Evolutionary conservation across 148 eudicot genomes (phyloP).

Genomic region (Vaccinium vitisidaea): DNA sequence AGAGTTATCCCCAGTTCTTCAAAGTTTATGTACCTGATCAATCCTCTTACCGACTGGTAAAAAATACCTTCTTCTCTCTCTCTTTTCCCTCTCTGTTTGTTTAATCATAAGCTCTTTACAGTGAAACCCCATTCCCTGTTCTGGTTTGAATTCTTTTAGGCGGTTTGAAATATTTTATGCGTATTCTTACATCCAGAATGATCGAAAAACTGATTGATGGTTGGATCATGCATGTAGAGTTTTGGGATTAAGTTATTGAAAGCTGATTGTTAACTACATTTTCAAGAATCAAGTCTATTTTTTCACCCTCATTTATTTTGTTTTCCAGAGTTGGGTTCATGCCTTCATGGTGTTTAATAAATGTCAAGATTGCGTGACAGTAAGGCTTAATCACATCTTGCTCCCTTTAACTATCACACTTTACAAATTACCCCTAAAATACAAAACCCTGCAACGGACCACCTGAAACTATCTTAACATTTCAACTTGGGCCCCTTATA

Average conservation of each 20-base stretch:
- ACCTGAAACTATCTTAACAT: too few relatives aligned
- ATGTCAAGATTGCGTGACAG: too few relatives aligned
- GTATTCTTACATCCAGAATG: not conserved
- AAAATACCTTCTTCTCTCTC: not conserved
- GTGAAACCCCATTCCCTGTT: not conserved
- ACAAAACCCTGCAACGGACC: too few relatives aligned
- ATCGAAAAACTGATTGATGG: not conserved
- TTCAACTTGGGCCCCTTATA: too few relatives aligned
- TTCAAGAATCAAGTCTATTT: not conserved
- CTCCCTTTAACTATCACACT: too few relatives aligned
- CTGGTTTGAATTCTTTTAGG: not conserved
- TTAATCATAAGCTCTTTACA: too few relatives aligned
- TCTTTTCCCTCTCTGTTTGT: not conserved
- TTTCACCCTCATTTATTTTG: not conserved
- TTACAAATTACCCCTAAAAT: too few relatives aligned
- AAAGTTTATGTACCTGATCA: conserved; percentile 17
- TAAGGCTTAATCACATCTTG: too few relatives aligned
- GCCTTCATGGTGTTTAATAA: too few relatives aligned
- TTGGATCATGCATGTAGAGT: not conserved
- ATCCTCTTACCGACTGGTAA: conserved; percentile 14
- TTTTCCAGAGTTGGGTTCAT: too few relatives aligned
- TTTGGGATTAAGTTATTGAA: not conserved
- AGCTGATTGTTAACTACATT: too few relatives aligned
- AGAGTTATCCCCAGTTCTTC: conserved; percentile 19
- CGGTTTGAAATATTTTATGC: not conserved